phyloP scores from a whole-genome alignment of 306 rosid genomes.

The Lithocarpus polystachyus region DNA sequence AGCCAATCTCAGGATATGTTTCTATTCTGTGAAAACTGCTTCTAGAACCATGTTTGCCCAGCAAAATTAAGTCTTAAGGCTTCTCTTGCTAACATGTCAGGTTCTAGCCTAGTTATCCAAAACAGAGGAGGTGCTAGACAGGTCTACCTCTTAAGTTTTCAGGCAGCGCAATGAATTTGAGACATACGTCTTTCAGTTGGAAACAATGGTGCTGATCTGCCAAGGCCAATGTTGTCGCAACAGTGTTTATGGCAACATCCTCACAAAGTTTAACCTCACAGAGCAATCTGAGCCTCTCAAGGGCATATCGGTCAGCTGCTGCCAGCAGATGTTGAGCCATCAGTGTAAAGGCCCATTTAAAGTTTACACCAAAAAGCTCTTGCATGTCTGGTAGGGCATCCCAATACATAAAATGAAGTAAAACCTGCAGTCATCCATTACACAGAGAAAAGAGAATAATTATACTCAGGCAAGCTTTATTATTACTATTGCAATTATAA shows the following conservation, averaged over 20 bases:
- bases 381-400: constrained; percentile 57
- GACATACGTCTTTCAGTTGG: constrained; percentile 59
- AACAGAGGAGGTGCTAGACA: neutral
- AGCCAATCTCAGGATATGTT: neutral
- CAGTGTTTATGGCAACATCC: constrained; percentile 59
- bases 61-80: neutral
- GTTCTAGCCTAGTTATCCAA: neutral
- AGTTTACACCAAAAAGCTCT: constrained; percentile 43
- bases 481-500: neutral
- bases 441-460: neutral
- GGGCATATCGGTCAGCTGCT: constrained; percentile 70
- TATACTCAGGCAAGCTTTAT: neutral
- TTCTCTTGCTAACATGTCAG: neutral
- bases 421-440: constrained; percentile 39
- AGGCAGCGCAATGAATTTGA: constrained; percentile 50
- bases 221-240: constrained; percentile 71
- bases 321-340: constrained; percentile 75
- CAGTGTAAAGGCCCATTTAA: constrained; percentile 54
- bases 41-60: neutral
- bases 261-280: constrained; percentile 63
- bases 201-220: constrained; percentile 76
- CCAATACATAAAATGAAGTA: constrained; percentile 71
- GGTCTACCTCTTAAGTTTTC: constrained; percentile 63
- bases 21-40: neutral
- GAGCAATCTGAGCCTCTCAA: constrained; percentile 61